A percentile compares a stretch with the other conserved stretches of the same genome.
phyloP scores from a whole-genome alignment of 2,329 filamentous ascomycete genomes.

The Atkinsonella hypoxylon region DNA sequence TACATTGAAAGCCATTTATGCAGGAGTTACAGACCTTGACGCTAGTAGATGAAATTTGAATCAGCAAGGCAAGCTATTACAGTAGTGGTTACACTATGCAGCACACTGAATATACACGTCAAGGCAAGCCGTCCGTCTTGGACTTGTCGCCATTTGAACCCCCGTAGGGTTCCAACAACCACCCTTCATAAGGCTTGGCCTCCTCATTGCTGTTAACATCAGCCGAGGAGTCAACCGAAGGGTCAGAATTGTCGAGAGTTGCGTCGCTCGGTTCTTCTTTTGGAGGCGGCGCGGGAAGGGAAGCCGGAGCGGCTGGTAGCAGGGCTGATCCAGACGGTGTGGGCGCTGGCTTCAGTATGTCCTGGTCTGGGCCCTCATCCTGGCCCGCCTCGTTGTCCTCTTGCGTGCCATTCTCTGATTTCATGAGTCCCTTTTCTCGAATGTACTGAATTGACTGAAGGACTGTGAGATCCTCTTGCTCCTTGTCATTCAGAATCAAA shows the following conservation, averaged over 20 bases:
- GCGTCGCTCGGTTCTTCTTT: slow-evolving; percentile 20
- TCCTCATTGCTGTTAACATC: slow-evolving; percentile 21
- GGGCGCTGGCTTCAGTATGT: slow-evolving; percentile 6
- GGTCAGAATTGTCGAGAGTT: slow-evolving; percentile 21
- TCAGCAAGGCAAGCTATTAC: not conserved
- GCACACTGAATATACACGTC: not conserved
- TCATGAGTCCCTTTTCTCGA: slow-evolving; percentile 44
- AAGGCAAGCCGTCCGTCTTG: slow-evolving; percentile 23
- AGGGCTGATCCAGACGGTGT: slow-evolving; percentile 14
- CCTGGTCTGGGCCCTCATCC: slow-evolving; percentile 7
- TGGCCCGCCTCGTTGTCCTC: slow-evolving; percentile 9
- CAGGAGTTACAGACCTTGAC: not conserved
- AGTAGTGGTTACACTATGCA: not conserved
- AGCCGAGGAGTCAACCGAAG: slow-evolving; percentile 18
- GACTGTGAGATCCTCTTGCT: slow-evolving; percentile 54
- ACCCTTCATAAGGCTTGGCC: slow-evolving; percentile 24
- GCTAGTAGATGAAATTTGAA: not conserved
- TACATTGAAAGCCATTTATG: not conserved
- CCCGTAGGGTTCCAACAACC: slow-evolving; percentile 26
- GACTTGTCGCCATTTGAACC: slow-evolving; percentile 19
- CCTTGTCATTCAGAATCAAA: slow-evolving; percentile 53
- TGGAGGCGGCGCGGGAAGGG: slow-evolving; percentile 23
- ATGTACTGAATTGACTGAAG: slow-evolving; percentile 55
- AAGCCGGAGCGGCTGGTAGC: slow-evolving; percentile 27
- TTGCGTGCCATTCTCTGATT: slow-evolving; percentile 12